Percentiles rank a stretch among this genome's conserved stretches.
These are phyloP conservation scores for Xylaria flabelliformis DNA, from an alignment of 495 filamentous ascomycete genomes.

Conservation along the genomic window DNA sequence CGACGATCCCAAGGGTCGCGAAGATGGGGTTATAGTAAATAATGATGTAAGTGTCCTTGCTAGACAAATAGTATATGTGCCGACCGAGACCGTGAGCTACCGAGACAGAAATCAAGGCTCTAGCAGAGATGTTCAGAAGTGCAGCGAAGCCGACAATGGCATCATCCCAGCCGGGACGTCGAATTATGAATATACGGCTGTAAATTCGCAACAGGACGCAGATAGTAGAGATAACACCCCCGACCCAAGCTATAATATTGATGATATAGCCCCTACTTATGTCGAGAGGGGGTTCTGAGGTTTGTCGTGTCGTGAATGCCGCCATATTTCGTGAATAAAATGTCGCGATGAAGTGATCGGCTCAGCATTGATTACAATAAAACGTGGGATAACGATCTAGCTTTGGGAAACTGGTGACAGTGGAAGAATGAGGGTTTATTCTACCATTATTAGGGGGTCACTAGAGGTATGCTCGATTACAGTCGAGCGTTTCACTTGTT, in stretches of 20 bases:
- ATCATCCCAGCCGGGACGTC: conserved; percentile 2
- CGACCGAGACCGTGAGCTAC: neutral
- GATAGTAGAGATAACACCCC: neutral
- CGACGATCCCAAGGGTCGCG: neutral
- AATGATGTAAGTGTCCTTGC: neutral
- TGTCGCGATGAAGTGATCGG: neutral
- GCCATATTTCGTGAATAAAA: neutral
- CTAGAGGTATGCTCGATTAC: neutral
- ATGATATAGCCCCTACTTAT: neutral
- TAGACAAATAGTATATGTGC: neutral
- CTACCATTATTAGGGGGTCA: neutral
- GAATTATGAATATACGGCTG: neutral
- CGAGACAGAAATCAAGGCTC: neutral
- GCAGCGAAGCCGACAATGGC: neutral
- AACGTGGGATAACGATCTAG: too few species aligned
- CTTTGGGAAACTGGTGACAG: too few species aligned
- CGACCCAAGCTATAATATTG: neutral
- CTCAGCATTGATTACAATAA: neutral
- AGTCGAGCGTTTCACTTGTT: neutral
- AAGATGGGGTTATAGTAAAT: neutral
- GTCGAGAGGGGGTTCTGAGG: neutral
- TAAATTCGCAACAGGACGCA: conserved; percentile 1
- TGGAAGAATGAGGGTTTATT: too few species aligned
- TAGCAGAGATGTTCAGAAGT: neutral
- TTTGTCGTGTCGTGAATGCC: neutral